Evolutionary conservation across 768 basidiomycete species (phyloP), one percentile per base, ranked within the genome.

Genomic region (Calocybe gangraenosa): DNA sequence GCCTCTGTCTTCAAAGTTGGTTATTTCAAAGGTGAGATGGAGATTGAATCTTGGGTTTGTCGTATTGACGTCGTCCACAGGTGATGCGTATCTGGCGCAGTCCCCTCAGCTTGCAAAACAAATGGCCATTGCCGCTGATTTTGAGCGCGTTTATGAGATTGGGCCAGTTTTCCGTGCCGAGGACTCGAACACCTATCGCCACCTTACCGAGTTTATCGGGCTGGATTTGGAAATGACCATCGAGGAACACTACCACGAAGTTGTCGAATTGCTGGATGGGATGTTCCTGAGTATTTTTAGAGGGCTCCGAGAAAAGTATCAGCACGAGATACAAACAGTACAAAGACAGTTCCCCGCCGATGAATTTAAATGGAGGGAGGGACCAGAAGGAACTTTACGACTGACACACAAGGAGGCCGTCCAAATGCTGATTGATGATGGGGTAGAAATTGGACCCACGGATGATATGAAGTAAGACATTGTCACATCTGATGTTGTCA

Each of bases 221-320:
- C 85, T 99, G 55, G 96, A 99, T 87, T 77, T 99, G 54, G 96
- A 99, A 66, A 98, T 99, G 96, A 76, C 84, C 3, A 92, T 99
- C 54, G 93, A 98, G 64, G 94, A 97, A 63, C 93, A 98, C 63
- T 99, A 98, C 60, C 94, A 98, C 67, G 96, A 99, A 66, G 93
- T 93, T 28, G 75, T 98, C 73, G 92, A 96, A 56, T 66, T 92
- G 18, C 78, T 99, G 47, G 96, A 99, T 62, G 76, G 74, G 36
- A 75, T 98, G 62, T 82, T 98, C 62, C 73, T 91, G 53, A 69
- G 74, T 59, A 88, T 99, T 58, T 99, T 99, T 81, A 73, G 74
- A 46, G 86, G 85, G 7, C 75, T 99, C 41, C 78, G 80, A 54
- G 77, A 85, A 58, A 78, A 78, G 44, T 93, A 86, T 68, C 66